These are phyloP conservation scores for Penicillium daleae DNA, from an alignment of 495 filamentous ascomycete genomes.

Conservation along the genomic window DNA sequence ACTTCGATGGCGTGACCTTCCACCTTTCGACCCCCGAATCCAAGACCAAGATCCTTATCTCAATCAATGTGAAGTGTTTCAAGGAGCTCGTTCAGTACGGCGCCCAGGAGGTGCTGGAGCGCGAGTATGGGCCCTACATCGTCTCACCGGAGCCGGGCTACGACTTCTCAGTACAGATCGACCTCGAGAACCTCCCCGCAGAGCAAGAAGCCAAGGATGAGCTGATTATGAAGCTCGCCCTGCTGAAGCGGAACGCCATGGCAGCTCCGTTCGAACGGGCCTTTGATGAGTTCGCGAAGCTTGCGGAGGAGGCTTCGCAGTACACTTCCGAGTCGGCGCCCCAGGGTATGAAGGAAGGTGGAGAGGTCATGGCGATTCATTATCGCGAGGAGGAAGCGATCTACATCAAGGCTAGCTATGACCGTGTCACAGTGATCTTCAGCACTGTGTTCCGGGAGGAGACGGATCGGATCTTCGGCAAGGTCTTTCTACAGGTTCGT, in stretches of 20 bases:
- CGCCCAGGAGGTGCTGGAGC: conserved; percentile 83
- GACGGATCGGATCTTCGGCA: conserved; percentile 95
- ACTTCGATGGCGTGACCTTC: conserved; percentile 97
- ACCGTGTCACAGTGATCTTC: conserved; percentile 98
- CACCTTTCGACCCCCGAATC: conserved; percentile 94
- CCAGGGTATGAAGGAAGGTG: conserved; percentile 82
- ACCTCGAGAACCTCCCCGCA: conserved; percentile 82
- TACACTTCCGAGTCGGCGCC: conserved; percentile 91
- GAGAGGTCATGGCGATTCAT: conserved; percentile 93
- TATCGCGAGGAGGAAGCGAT: conserved; percentile 99
- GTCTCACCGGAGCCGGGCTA: conserved; percentile 86
- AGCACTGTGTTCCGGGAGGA: conserved; percentile 97
- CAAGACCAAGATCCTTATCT: conserved; percentile 91
- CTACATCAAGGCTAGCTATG: conserved; percentile 95
- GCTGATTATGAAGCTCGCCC: conserved; percentile 78
- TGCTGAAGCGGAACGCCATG: conserved; percentile 97
- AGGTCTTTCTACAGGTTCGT: conserved; percentile 78
- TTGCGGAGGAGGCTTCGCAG: conserved; percentile 84
- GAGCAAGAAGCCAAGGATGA: conserved; percentile 81
- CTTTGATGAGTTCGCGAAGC: conserved; percentile 85
- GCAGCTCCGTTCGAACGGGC: conserved; percentile 96
- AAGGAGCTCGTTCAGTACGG: conserved; percentile 89
- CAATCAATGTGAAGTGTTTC: conserved; percentile 92
- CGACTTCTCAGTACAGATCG: conserved; percentile 89
- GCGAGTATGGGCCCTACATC: conserved; percentile 93